A percentile compares a stretch with the other conserved stretches of the same genome.
phyloP scores from a whole-genome alignment of 2,329 filamentous ascomycete genomes.

The Simplicillium aogashimaense region DNA sequence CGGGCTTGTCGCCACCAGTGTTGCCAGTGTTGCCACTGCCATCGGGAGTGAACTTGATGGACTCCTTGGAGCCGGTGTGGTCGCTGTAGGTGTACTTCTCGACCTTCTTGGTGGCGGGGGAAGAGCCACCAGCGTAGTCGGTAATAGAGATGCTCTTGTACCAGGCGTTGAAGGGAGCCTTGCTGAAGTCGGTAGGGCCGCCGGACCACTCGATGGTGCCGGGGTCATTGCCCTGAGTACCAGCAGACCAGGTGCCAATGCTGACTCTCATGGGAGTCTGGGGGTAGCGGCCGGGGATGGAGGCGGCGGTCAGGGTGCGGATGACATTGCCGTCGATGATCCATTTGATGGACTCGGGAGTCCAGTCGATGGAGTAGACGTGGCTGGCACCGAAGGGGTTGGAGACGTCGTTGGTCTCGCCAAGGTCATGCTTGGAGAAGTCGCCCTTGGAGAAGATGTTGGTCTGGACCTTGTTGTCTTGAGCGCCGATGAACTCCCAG shows the following conservation, averaged over 20 bases:
- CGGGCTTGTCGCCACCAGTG: not conserved
- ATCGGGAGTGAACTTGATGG: slow-evolving; percentile 34
- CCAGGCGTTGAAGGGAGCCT: slow-evolving; percentile 44
- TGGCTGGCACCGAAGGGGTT: slow-evolving; percentile 51
- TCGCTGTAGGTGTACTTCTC: slow-evolving; percentile 43
- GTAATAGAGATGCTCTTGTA: slow-evolving; percentile 46
- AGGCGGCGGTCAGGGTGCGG: slow-evolving; percentile 52
- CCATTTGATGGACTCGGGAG: slow-evolving; percentile 52
- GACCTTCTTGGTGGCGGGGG: slow-evolving; percentile 25
- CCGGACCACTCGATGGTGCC: slow-evolving; percentile 68
- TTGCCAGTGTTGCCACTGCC: slow-evolving; percentile 2
- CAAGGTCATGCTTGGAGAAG: slow-evolving; percentile 61
- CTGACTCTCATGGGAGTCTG: slow-evolving; percentile 67
- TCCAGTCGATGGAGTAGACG: slow-evolving; percentile 64
- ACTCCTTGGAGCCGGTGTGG: slow-evolving; percentile 36
- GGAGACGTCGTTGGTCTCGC: slow-evolving; percentile 48
- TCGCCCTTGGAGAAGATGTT: slow-evolving; percentile 78
- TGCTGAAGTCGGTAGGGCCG: slow-evolving; percentile 47
- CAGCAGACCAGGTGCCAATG: slow-evolving; percentile 58
- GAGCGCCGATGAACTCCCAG: slow-evolving; percentile 86
- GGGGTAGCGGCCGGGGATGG: slow-evolving; percentile 46
- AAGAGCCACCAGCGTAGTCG: slow-evolving; percentile 42
- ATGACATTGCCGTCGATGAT: slow-evolving; percentile 50
- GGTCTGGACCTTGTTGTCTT: slow-evolving; percentile 66
- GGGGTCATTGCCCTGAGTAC: slow-evolving; percentile 44